Evolutionary conservation across 345 rosid species (phyloP), one percentile per base, ranked within the genome.

Genomic region (Bruguiera gymnorhiza): DNA sequence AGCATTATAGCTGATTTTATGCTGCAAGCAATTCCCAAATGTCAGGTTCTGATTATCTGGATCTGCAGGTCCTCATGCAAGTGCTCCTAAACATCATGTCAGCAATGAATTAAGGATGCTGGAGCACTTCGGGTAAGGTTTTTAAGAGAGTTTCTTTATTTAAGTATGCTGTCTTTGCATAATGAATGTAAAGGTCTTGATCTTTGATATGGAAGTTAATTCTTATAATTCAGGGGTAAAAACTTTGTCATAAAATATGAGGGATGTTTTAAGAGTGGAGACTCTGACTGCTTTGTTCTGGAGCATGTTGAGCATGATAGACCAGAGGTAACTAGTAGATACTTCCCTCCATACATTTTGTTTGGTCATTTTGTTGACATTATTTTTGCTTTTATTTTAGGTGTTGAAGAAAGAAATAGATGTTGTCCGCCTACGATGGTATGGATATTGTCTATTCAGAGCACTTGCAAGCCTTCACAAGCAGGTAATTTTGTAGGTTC

Each of bases 271-370:
- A 92, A 87, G 87, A 84, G 81, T 75, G 91, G 76, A 65, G 77
- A 79, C 74, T 85, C 88, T 7, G 96, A 85, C 66, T 92, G 98
- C 83, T 87, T 95, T 74, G 89, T 95, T 67, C 84, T 95, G 71
- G 90, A 90, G 86, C 90, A 90, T 74, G 91, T 90, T 68, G 84
- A 89, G 58, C 97, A 95, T 86, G 98, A 95, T 68, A 90, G 97
- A 75, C 98, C 98, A 9, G 99, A 95, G 91, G 91, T 81, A 83
- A 73, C 32, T 62, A 32, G 69, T 27, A 31, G 31, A 62, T 62
- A 21, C 63, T 58, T 74, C 31, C 58, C 39, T 39, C 46, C 39
- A 20, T 50, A 51, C 36, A 9, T 16, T 13, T 73, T 69, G 29
- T 53, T 64, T 55, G 37, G 67, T 72, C 62, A 66, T 56, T 24